Evolutionary conservation across 371 early-diverging fungal genomes (phyloP), one percentile per base, ranked within the genome.

Genomic region (Mucor saturninus): DNA sequence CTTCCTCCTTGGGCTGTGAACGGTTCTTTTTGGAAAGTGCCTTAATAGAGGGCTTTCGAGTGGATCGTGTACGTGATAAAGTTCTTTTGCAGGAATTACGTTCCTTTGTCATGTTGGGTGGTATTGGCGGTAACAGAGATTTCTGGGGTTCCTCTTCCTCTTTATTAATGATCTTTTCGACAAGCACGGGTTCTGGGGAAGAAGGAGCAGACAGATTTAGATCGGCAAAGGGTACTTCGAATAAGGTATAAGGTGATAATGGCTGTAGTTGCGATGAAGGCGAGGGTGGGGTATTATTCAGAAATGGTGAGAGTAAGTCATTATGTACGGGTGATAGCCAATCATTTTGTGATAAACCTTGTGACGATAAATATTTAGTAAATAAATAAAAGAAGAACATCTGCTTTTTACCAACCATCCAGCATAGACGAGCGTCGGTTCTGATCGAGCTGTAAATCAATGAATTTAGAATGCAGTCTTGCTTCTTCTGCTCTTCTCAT

Each of bases 161-260:
- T 50, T 38, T 49, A 5, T 55, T 11, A 40, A 45, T 56, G 4
- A 63, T 52, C 13, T 63, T 63, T 11, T 63, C 64, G 5, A 63
- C 43, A 50, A 11, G 26, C 35, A 21, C 42, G 40, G 64, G 69
- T 62, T 68, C 74, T 38, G 74, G 72, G n/a, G 79, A 72, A 26
- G 76, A 74, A 31, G 76, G 64, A 29, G 68, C 56, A 6, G 79
- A 78, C 37, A 78, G 51, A n/a, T 73, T 64, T 26, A 77, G 51
- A 9, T 75, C 70, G n/a, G 74, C 75, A 65, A 77, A 77, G 8
- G 79, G 79, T 6, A 75, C 73, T 52, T 75, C 79, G 32, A 77
- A 74, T 30, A 65, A 63, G 37, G 73, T 71, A 65, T 67, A 69
- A 7, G 76, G 72, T 15, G 74, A 72, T 11, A 70, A 57, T 21